Evolutionary conservation across 2,329 filamentous ascomycete genomes (phyloP).

Genomic region (Colletotrichum tamarilloi): DNA sequence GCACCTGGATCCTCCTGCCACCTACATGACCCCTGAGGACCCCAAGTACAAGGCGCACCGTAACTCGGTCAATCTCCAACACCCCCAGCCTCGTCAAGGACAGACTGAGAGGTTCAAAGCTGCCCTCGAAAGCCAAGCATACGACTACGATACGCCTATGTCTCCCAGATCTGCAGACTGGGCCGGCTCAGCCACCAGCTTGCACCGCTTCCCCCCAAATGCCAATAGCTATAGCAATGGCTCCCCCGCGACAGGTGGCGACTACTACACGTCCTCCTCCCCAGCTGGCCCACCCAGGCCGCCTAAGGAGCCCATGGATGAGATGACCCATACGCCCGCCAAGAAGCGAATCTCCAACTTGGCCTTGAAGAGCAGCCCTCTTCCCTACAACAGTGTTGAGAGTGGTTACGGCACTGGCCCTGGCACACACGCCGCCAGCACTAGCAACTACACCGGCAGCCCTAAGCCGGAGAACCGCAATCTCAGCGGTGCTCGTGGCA

Average conservation of each 20-base stretch:
- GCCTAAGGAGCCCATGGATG: conserved; percentile 71
- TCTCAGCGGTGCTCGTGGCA: conserved; percentile 62
- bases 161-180: conserved; percentile 72
- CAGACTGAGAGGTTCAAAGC: conserved; percentile 80
- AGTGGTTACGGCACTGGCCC: conserved; percentile 64
- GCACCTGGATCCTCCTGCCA: conserved; percentile 55
- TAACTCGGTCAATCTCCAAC: conserved; percentile 82
- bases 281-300: conserved; percentile 64
- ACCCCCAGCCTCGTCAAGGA: conserved; percentile 81
- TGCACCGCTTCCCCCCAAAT: conserved; percentile 63
- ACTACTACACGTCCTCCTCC: conserved; percentile 58
- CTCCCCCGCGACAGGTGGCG: conserved; percentile 45
- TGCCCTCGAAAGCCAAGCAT: conserved; percentile 78
- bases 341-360: conserved; percentile 62
- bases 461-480: conserved; percentile 69
- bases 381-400: conserved; percentile 67
- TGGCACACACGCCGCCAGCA: conserved; percentile 60
- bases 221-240: conserved; percentile 60
- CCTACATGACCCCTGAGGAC: conserved; percentile 70
- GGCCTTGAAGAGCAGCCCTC: conserved; percentile 61
- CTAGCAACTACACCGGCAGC: conserved; percentile 63
- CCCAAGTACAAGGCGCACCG: conserved; percentile 86
- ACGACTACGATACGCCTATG: conserved; percentile 71
- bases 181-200: conserved; percentile 69
- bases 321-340: conserved; percentile 54